Evolutionary conservation across 495 filamentous ascomycete genomes (phyloP).

Genomic region (Xylaria acuta): DNA sequence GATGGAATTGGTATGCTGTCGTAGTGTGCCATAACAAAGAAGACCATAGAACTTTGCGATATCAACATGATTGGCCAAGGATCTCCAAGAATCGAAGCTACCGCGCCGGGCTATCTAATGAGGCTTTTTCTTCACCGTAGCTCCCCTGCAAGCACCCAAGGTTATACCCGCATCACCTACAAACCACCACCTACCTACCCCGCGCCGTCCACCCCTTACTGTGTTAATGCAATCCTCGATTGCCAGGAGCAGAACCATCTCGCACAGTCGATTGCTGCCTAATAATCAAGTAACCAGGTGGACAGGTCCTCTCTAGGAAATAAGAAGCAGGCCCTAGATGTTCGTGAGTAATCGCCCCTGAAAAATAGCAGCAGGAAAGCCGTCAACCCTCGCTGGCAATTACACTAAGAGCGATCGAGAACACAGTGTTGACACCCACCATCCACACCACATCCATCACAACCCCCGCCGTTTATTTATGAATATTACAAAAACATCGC

Average conservation of each 20-base stretch:
- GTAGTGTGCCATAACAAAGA: neutral
- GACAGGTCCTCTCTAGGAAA: neutral
- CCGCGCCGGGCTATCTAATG: neutral
- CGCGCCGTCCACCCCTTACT: neutral
- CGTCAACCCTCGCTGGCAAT: neutral
- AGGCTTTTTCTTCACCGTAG: neutral
- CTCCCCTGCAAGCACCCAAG: neutral
- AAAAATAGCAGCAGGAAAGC: neutral
- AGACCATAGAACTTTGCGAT: conserved; percentile 1
- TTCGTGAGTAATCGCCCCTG: conserved; percentile 10
- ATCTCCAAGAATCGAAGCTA: neutral
- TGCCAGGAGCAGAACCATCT: neutral
- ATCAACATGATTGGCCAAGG: neutral
- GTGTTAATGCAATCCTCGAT: neutral
- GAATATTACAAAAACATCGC: conserved; percentile 7
- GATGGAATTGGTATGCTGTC: neutral
- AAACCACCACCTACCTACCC: neutral
- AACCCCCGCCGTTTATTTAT: conserved; percentile 10
- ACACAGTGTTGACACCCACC: conserved; percentile 16
- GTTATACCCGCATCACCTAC: neutral
- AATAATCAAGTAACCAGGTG: neutral
- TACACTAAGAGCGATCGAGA: neutral
- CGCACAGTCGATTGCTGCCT: neutral
- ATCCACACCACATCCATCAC: conserved; percentile 1
- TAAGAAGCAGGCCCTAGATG: neutral